Base-by-base conservation (phyloP, 208 protist genomes). In the Trypanosomatidae sp. region DNA sequence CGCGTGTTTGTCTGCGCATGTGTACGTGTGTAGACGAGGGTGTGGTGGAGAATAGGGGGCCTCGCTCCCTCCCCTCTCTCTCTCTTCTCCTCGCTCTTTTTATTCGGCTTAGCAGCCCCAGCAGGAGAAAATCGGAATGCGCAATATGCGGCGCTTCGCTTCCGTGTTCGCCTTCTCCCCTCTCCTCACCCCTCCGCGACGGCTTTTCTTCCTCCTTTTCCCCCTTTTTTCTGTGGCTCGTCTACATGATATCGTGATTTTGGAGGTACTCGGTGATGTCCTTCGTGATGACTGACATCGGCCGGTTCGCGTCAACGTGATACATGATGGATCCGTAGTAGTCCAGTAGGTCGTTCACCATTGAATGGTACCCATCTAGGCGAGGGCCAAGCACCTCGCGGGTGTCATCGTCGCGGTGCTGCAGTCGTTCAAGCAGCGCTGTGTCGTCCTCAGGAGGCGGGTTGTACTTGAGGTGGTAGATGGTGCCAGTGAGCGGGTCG, bases 401-500 rank as follows among this genome's bases (percentile, higher is more conserved):
- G 12, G 81, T 84, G 83, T 98, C 95, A 73, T 98, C 93, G 46
- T 71, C 70, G 33, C 93, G 91, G 74, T 96, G 93, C 71, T 91
- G 81, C 53, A 98, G 89, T 2, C 94, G 89, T 30, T 88, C 89
- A 30, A 91, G 59, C 53, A 98, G 80, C 49, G 77, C 92, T 15
- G 30, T 46, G 62, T 96, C 88, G 30, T 91, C 77, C 52, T 68
- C 44, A 25, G 95, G 95, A 12, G 95, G 95, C 3, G 92, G 92
- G 77, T 94, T 95, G 82, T 82, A 96, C 69, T 83, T 91, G 62
- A 97, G 66, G 81, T 98, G 92, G 80, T 98, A 98, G 49, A 94
- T 88, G 44, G 55, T 78, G 22, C 88, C 90, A 0, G 95, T 98
- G 6, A 71, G 88, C 6, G 89, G 92, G 80, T 97, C 92, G 12